phyloP scores from a whole-genome alignment of 345 rosid genomes.

The Arabidopsis arenosa region DNA sequence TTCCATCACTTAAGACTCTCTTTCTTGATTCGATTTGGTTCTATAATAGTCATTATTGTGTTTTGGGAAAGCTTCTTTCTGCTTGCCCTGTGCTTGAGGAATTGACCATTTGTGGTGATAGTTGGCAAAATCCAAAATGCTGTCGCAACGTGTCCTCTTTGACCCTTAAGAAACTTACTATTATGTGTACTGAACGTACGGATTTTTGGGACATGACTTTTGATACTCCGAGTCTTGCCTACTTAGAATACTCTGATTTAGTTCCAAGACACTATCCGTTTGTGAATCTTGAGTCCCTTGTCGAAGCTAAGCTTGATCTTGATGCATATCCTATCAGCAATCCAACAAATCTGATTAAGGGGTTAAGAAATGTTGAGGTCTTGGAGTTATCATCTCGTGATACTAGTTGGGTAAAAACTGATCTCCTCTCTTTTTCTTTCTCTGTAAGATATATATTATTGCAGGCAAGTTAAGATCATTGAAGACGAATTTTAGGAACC shows the following conservation, averaged over 20 bases:
- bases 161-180: constrained; percentile 4
- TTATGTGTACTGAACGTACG: background rate
- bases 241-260: background rate
- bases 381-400: background rate
- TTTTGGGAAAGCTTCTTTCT: background rate
- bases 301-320: constrained; percentile 3
- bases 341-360: constrained; percentile 22
- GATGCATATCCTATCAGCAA: background rate
- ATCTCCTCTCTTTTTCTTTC: background rate
- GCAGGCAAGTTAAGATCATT: background rate
- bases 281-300: constrained; percentile 3
- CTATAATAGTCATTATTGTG: background rate
- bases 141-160: background rate
- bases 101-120: background rate
- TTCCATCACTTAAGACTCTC: constrained; percentile 1
- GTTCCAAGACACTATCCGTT: background rate
- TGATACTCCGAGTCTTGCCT: constrained; percentile 2
- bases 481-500: background rate
- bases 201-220: background rate
- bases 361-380: constrained; percentile 1
- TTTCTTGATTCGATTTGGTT: background rate
- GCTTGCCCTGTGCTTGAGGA: constrained; percentile 17
- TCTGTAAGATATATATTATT: background rate
- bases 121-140: background rate
- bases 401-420: background rate